Evolutionary conservation across 768 basidiomycete species (phyloP).

Genomic region (Rhizopogon salebrosus): DNA sequence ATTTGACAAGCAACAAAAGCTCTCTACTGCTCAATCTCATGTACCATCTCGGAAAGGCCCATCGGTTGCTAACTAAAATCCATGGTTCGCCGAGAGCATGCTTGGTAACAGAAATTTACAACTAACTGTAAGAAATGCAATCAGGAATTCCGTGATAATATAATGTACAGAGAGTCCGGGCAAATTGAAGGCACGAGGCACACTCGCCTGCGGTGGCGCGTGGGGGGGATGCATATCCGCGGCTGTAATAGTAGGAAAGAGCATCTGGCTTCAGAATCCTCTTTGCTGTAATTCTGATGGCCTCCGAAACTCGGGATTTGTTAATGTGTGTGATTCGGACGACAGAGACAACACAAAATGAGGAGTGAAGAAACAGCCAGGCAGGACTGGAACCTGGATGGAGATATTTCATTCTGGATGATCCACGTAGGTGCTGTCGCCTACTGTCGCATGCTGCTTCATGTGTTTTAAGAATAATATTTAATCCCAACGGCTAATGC

Average conservation of each 20-base stretch:
- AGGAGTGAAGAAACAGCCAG: not conserved
- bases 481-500: too few species aligned
- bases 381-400: not conserved
- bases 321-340: not conserved
- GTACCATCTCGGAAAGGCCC: too few species aligned
- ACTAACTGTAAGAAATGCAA: not conserved
- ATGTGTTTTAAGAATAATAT: not conserved
- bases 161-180: not conserved
- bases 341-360: not conserved
- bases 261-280: slow-evolving; percentile 11
- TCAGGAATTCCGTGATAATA: not conserved
- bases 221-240: slow-evolving; percentile 25
- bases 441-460: not conserved
- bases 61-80: not conserved
- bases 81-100: not conserved
- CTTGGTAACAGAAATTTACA: not conserved
- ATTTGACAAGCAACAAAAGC: too few species aligned
- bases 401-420: not conserved
- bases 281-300: slow-evolving; percentile 16
- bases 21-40: too few species aligned
- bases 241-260: slow-evolving; percentile 20
- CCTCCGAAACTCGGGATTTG: slow-evolving; percentile 7
- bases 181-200: slow-evolving; percentile 20
- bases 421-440: too few species aligned
- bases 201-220: not conserved